Base-by-base conservation (phyloP, 164 flowering plant genomes). In the Berberis thunbergii region DNA sequence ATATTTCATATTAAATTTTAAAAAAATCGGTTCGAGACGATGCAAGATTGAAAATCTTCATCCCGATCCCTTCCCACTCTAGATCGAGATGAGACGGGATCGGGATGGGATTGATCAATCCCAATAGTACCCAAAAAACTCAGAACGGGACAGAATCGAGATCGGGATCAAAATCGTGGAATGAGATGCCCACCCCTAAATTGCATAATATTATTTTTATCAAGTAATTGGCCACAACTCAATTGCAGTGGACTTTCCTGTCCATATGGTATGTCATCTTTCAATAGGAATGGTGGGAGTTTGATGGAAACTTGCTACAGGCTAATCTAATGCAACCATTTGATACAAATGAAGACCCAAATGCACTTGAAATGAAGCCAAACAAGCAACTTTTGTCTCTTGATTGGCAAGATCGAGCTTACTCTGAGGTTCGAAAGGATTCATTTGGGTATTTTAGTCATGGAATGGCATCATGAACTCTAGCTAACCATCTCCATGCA, bases 321-420 rank as follows among this genome's bases (percentile, higher is more conserved):
- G 60, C 39, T 69, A n/a, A n/a, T n/a, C n/a, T n/a, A 39, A 60
- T 70, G 76, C 64, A 70, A 26, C 80, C 77, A 54, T 77, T 67
- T 66, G 78, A 62, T 54, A 50, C 45, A 44, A 50, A 38, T 60
- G 61, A 66, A 44, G 67, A 69, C 26, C 65, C 42, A 49, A 64
- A 70, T 64, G 71, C 45, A 45, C 13, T 63, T 43, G 76, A 74
- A 43, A 48, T 67, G 72, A 86, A 86, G 76, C 87, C 89, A 57
- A 81, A 72, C 62, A 61, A 78, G 26, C 80, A 76, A 73, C 68
- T 84, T 6, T 64, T 87, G 74, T 74, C 90, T 13, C 77, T 82
- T 55, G 87, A 82, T 4, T 84, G 90, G 90, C 87, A 84, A 63
- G 85, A 84, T 52, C 86, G 85, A 49, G 78, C 80, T 41, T 77